A percentile compares a stretch with the other conserved stretches of the same genome.
phyloP scores from a whole-genome alignment of 202 grass and related monocot species.

The Thinopyrum obtusiflorum region DNA sequence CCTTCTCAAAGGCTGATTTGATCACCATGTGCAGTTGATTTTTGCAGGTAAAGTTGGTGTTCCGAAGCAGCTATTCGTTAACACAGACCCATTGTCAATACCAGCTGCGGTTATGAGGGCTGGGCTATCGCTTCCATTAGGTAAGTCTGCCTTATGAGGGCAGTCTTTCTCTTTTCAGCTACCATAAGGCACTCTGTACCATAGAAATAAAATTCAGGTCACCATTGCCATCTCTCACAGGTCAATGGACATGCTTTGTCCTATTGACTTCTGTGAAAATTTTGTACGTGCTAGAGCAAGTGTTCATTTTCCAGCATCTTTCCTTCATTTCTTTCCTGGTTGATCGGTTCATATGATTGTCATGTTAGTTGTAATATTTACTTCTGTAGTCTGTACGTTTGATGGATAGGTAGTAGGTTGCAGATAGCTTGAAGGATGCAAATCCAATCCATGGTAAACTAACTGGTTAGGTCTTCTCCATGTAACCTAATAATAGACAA shows the following conservation, averaged over 20 bases:
- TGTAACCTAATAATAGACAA: no score
- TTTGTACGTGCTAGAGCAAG: conserved; percentile 6
- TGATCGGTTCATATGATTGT: background rate
- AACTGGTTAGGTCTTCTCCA: no score
- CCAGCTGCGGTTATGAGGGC: conserved; percentile 66
- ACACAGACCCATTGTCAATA: conserved; percentile 69
- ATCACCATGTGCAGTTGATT: conserved; percentile 45
- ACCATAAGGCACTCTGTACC: background rate
- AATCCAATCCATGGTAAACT: background rate
- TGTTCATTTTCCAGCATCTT: background rate
- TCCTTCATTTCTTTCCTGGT: background rate
- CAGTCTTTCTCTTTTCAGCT: background rate
- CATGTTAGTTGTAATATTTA: background rate
- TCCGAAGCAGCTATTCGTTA: conserved; percentile 76
- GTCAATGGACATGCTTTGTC: background rate
- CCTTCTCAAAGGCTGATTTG: conserved; percentile 45
- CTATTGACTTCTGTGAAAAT: background rate
- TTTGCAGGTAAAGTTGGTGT: conserved; percentile 77
- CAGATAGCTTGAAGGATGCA: background rate
- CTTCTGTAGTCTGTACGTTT: conserved; percentile 1
- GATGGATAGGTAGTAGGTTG: conserved; percentile 8
- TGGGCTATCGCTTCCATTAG: conserved; percentile 71
- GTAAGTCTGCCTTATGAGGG: conserved; percentile 22
- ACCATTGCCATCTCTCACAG: background rate
- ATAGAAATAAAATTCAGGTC: background rate